phyloP scores from a whole-genome alignment of 805 yeast genomes.

The Candida yuanshanica region DNA sequence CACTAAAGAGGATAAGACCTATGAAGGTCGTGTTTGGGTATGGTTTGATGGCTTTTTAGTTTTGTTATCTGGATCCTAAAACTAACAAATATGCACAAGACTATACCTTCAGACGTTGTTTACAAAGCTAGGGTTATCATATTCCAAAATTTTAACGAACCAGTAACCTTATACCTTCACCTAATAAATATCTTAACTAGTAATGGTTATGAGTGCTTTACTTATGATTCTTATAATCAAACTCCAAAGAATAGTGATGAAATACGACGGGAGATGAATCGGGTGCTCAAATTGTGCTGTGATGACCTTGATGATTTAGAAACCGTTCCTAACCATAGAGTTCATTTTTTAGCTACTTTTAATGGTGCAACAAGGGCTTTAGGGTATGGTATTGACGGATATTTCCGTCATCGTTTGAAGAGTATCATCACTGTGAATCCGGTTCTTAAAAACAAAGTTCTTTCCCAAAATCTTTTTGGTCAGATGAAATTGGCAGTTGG shows the following conservation, averaged over 20 bases:
- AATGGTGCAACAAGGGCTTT: constrained; percentile 14
- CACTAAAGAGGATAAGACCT: constrained; percentile 21
- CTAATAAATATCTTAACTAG: constrained; percentile 13
- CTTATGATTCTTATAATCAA: constrained; percentile 10
- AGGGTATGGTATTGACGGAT: constrained; percentile 15
- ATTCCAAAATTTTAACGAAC: constrained; percentile 17
- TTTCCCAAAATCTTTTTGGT: constrained; percentile 3
- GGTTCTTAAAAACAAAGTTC: constrained; percentile 4
- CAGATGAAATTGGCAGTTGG: constrained; percentile 2
- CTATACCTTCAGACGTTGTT: constrained; percentile 5
- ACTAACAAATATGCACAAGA: too few species aligned
- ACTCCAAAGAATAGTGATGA: constrained; percentile 7
- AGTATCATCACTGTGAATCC: constrained; percentile 18
- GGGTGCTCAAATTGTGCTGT: constrained; percentile 15
- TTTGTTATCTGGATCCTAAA: background rate
- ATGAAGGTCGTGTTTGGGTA: constrained; percentile 24
- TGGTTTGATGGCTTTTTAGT: constrained; percentile 6
- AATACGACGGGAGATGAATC: constrained; percentile 13
- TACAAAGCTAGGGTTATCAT: constrained; percentile 16
- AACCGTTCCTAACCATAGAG: background rate
- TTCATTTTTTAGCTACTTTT: constrained; percentile 16
- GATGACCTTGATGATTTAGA: constrained; percentile 12
- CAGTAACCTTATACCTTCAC: constrained; percentile 9
- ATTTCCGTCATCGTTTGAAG: constrained; percentile 9
- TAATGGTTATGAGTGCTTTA: constrained; percentile 14